Evolutionary conservation across 208 protist species (phyloP).

Genomic region (Porcisia hertigi): DNA sequence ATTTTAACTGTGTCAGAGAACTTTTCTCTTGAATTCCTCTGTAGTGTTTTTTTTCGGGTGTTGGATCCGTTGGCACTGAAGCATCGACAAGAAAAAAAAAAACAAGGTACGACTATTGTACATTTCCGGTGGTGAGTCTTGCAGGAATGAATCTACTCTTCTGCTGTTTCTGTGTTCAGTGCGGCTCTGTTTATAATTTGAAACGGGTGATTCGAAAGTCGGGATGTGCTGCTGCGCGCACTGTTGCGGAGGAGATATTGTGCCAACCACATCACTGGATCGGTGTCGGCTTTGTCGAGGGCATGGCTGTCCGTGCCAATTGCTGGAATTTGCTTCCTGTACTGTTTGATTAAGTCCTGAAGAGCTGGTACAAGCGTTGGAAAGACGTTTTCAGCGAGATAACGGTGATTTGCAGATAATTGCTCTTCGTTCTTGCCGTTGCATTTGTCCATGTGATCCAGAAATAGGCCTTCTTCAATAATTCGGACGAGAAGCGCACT

Average conservation of each 20-base stretch:
- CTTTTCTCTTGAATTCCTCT: conserved; percentile 10
- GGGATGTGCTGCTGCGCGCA: conserved; percentile 34
- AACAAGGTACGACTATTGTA: background rate
- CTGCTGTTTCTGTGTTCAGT: conserved; percentile 17
- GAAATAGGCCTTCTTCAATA: conserved; percentile 77
- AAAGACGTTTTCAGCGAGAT: conserved; percentile 72
- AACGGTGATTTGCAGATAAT: conserved; percentile 37
- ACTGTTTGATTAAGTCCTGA: conserved; percentile 50
- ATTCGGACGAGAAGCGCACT: conserved; percentile 35
- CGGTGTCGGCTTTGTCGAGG: conserved; percentile 22
- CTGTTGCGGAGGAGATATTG: conserved; percentile 85
- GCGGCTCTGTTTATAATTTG: conserved; percentile 54
- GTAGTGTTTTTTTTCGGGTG: background rate
- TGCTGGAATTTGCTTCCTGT: conserved; percentile 8
- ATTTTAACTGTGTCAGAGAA: background rate
- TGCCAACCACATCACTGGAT: conserved; percentile 74
- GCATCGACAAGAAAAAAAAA: background rate
- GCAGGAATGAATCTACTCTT: background rate
- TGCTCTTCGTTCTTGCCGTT: conserved; percentile 1
- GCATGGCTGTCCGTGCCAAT: conserved; percentile 18
- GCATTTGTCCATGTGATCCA: conserved; percentile 36
- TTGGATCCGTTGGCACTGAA: background rate
- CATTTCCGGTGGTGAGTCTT: background rate
- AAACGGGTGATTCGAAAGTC: conserved; percentile 56
- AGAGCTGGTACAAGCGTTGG: conserved; percentile 76